Evolutionary conservation across 1,139 yeast genomes (phyloP).

Genomic region (Yamadazyma atlantica): DNA sequence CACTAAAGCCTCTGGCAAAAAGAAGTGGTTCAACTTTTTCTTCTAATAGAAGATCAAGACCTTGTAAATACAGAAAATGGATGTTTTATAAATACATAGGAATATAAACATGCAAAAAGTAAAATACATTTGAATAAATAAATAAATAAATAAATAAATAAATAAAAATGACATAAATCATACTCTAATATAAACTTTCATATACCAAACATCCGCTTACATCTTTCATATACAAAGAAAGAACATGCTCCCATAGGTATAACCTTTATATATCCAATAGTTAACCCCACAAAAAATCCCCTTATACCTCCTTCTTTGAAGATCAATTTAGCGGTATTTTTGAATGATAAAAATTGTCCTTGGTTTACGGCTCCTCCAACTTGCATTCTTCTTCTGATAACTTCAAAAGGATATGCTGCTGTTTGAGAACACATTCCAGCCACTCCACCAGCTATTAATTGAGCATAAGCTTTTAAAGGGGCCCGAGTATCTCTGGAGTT

Average conservation of each 20-base stretch:
- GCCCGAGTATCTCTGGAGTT: conserved; percentile 53
- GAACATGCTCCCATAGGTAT: conserved; percentile 98
- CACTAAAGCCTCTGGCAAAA: conserved; percentile 46
- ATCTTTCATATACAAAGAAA: conserved; percentile 88
- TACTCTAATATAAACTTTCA: conserved; percentile 15
- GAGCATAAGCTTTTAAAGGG: conserved; percentile 88
- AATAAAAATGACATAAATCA: background rate
- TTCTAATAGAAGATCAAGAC: conserved; percentile 26
- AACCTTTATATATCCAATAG: conserved; percentile 92
- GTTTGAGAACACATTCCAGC: conserved; percentile 96
- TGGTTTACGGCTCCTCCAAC: conserved; percentile 80
- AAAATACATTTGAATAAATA: background rate
- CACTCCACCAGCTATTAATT: conserved; percentile 87
- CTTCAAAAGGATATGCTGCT: conserved; percentile 96
- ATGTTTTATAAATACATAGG: background rate
- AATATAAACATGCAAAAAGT: conserved; percentile 1
- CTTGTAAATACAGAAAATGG: conserved; percentile 1
- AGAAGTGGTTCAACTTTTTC: conserved; percentile 65
- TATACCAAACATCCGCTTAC: conserved; percentile 68
- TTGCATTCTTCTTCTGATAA: conserved; percentile 91
- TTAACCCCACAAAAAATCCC: conserved; percentile 91
- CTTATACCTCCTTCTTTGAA: conserved; percentile 70
- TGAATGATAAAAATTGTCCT: conserved; percentile 58
- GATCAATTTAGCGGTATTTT: conserved; percentile 55
- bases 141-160: conserved; percentile 2